Conservation (phyloP, 208 protist genomes). For the Trypanosoma scelopori region DNA sequence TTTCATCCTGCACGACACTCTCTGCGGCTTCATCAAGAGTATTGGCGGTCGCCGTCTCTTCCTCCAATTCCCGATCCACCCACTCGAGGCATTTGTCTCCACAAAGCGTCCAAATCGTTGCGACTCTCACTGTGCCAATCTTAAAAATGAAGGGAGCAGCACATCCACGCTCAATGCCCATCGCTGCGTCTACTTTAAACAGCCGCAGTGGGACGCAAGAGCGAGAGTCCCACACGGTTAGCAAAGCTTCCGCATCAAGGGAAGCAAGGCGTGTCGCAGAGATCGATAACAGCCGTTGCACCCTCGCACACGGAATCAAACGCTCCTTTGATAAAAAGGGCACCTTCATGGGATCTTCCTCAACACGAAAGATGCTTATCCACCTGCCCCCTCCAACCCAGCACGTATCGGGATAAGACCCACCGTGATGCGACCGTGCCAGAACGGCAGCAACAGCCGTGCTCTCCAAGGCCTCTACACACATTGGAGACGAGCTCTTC, state of each 20-base stretch:
- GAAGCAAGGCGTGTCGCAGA: constrained; percentile 13
- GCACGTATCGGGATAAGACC: constrained; percentile 1
- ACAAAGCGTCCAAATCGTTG: constrained; percentile 11
- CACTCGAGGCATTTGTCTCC: constrained; percentile 5
- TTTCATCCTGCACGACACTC: not conserved
- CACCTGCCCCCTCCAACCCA: constrained; percentile 20
- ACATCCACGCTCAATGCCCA: constrained; percentile 1
- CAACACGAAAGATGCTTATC: constrained; percentile 24
- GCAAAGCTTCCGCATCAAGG: constrained; percentile 23
- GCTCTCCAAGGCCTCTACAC: constrained; percentile 1
- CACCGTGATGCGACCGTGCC: not conserved
- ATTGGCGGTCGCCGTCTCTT: not conserved
- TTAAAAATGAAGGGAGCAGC: constrained; percentile 2
- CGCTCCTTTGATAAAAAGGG: constrained; percentile 15
- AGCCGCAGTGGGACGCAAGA: constrained; percentile 13
- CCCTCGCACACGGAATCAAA: constrained; percentile 18
- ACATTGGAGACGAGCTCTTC: not conserved
- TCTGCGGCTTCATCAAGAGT: not conserved
- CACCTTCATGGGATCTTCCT: not conserved
- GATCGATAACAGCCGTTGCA: constrained; percentile 9
- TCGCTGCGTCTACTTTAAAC: constrained; percentile 25
- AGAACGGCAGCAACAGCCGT: constrained; percentile 6
- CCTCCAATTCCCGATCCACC: constrained; percentile 8
- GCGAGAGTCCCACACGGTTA: constrained; percentile 26
- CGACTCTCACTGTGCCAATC: not conserved